Evolutionary conservation across 2,329 filamentous ascomycete species (phyloP), one percentile per base, ranked within the genome.

Genomic region (Penicillium sp.): DNA sequence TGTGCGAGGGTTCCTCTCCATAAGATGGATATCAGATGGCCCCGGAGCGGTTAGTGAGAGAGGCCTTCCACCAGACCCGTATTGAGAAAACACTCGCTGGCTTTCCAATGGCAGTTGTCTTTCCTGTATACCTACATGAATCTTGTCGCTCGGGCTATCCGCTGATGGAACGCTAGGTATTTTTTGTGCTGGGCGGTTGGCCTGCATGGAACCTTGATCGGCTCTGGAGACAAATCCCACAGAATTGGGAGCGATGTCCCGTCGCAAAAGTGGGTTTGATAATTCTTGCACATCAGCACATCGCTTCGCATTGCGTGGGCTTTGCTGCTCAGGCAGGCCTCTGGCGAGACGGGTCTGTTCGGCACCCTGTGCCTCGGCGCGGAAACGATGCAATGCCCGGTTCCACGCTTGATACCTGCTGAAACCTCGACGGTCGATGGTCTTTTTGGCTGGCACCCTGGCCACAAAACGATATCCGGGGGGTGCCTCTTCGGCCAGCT

Each of bases 391-490:
- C 55, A 73, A 65, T 21, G 74, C 74, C 53, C 74, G 73, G 51
- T 77, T 73, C 75, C 75, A 78, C 42, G 74, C 73, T 60, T 75
- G 70, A 55, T 76, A 77, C 59, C 75, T 71, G 61, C 70, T 76
- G 49, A 75, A 77, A 31, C 74, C 74, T 49, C 75, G 71, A 45
- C 73, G 73, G 51, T 75, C 70, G 61, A 72, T 61, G 45, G 66
- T 68, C 31, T 66, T 63, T 45, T 70, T 70, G 59, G 53, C 63
- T 7, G 69, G 63, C 10, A 57, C 48, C 15, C 63, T 64, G 28
- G 66, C 64, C 23, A 76, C 57, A 52, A 71, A 65, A 42, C 70
- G 71, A 56, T 72, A 71, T 12, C 67, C 70, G 58, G 69, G 65
- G 10, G 67, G 65, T 7, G 64, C 63, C 51, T 75, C 70, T 33